These are phyloP conservation scores for Moringa oleifera DNA, from an alignment of 345 rosid species.

Conservation along the genomic window DNA sequence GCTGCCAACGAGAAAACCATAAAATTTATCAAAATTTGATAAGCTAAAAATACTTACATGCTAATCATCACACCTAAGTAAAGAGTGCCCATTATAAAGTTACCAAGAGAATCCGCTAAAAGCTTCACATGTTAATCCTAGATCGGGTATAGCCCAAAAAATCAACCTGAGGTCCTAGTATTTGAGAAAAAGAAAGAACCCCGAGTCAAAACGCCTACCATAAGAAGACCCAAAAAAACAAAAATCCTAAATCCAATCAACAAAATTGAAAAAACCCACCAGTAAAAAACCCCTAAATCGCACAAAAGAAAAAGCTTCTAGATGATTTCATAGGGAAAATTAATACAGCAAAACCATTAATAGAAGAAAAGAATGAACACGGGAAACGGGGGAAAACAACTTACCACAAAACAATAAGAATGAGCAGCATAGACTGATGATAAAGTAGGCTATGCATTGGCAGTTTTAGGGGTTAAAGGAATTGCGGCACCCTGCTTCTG, in stretches of 20 bases:
- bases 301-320: not conserved
- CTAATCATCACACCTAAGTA: too few relatives aligned
- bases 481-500: constrained; percentile 34
- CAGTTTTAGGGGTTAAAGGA: constrained; percentile 84
- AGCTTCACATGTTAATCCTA: too few relatives aligned
- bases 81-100: too few relatives aligned
- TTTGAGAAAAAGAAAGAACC: not conserved
- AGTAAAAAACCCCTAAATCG: not conserved
- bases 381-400: constrained; percentile 13
- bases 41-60: too few relatives aligned
- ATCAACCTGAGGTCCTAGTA: not conserved
- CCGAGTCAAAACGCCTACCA: not conserved
- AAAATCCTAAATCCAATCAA: not conserved
- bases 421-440: not conserved
- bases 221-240: not conserved
- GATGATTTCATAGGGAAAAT: not conserved
- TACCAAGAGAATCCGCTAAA: not conserved
- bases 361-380: not conserved
- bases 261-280: not conserved
- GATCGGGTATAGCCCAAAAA: not conserved
- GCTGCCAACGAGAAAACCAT: too few relatives aligned
- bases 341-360: not conserved
- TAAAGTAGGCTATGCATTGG: constrained; percentile 46
- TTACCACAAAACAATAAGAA: constrained; percentile 22
- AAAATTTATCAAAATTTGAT: too few relatives aligned